These are phyloP conservation scores for Trametes maxima DNA, from an alignment of 768 basidiomycete species.

Conservation along the genomic window DNA sequence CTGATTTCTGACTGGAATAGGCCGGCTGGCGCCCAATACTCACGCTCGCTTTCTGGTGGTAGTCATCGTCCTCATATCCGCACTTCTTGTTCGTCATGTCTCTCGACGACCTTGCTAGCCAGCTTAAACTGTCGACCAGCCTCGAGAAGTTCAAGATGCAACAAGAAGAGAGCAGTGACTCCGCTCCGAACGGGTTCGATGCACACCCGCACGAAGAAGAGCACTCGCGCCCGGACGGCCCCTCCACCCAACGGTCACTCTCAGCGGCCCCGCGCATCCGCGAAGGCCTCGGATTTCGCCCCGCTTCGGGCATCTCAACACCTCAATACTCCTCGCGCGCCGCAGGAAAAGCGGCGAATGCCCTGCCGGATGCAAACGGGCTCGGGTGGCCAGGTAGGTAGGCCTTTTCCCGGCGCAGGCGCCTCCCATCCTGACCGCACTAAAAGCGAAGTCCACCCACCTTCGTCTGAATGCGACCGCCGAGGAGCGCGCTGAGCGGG, in stretches of 20 bases:
- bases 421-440: slow-evolving; percentile 15
- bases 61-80: neutral
- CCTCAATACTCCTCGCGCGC: slow-evolving; percentile 46
- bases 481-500: slow-evolving; percentile 68
- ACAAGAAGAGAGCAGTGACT: slow-evolving; percentile 14
- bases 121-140: slow-evolving; percentile 47
- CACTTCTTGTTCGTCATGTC: slow-evolving; percentile 24
- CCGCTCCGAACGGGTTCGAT: slow-evolving; percentile 10
- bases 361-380: slow-evolving; percentile 62
- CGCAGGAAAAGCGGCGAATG: slow-evolving; percentile 32
- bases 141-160: slow-evolving; percentile 48
- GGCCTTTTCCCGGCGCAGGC: slow-evolving; percentile 21
- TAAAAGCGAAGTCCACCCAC: slow-evolving; percentile 85
- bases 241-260: slow-evolving; percentile 14
- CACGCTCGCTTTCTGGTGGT: neutral
- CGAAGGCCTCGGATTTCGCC: slow-evolving; percentile 85
- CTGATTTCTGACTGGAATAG: neutral
- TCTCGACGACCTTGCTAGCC: slow-evolving; percentile 29
- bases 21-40: neutral
- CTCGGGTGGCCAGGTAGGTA: slow-evolving; percentile 96
- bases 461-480: slow-evolving; percentile 81
- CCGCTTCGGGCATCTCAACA: slow-evolving; percentile 66
- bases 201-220: slow-evolving; percentile 15
- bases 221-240: slow-evolving; percentile 2
- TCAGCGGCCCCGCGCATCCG: slow-evolving; percentile 42